A percentile compares a stretch with the other conserved stretches of the same genome.
These are phyloP conservation scores for Lentinula sp. DNA, from an alignment of 768 basidiomycete species.

Conservation along the genomic window DNA sequence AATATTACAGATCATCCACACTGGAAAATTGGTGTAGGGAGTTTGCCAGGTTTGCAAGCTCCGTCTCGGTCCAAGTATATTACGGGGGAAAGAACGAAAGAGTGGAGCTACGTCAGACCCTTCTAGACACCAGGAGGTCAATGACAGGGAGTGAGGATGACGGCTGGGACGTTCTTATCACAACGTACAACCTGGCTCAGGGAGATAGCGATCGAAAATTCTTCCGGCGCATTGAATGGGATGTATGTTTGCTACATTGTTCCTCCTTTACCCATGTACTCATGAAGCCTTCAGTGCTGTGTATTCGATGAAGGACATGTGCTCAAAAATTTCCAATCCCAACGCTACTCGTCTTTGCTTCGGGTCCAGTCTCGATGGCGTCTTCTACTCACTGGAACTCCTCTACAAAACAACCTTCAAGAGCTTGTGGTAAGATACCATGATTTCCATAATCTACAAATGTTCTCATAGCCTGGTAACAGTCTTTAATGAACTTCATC, in stretches of 20 bases:
- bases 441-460: not conserved
- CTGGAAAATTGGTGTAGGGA: conserved; percentile 99
- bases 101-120: conserved; percentile 60
- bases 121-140: conserved; percentile 53
- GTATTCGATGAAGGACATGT: conserved; percentile 98
- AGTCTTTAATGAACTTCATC: conserved; percentile 99
- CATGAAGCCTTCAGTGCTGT: conserved; percentile 58
- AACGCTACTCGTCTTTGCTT: conserved; percentile 86
- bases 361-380: conserved; percentile 87
- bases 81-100: conserved; percentile 93
- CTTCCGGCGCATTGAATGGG: conserved; percentile 86
- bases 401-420: conserved; percentile 87
- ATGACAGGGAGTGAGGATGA: conserved; percentile 31
- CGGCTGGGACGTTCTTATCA: conserved; percentile 91
- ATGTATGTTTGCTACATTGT: conserved; percentile 49
- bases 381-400: conserved; percentile 90
- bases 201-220: conserved; percentile 91
- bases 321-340: conserved; percentile 96
- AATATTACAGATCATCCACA: conserved; percentile 71
- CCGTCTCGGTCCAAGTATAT: conserved; percentile 82
- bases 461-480: conserved; percentile 2
- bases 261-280: not conserved
- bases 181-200: conserved; percentile 93
- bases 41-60: conserved; percentile 86
- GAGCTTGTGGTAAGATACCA: conserved; percentile 70